These are phyloP conservation scores for Crithidia thermophila DNA, from an alignment of 208 protist species.

Conservation along the genomic window DNA sequence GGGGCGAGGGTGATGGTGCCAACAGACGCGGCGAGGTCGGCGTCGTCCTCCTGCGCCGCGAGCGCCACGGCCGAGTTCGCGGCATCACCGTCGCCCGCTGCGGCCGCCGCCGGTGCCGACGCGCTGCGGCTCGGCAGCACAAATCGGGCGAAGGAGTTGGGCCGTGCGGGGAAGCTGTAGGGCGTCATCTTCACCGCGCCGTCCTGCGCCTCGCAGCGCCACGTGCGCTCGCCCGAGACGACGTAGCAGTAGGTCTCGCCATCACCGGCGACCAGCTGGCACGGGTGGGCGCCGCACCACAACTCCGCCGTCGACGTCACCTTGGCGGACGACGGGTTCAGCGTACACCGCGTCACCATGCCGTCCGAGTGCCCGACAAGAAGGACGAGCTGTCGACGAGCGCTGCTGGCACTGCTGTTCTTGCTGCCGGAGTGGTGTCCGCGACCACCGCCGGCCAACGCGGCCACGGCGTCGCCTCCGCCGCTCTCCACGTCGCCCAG, in stretches of 20 bases:
- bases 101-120: neutral
- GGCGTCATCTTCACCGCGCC: constrained; percentile 66
- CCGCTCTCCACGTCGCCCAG: constrained; percentile 34
- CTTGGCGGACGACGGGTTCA: constrained; percentile 62
- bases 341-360: constrained; percentile 64
- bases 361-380: constrained; percentile 80
- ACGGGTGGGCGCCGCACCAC: constrained; percentile 59
- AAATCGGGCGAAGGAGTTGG: constrained; percentile 64
- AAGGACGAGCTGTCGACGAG: constrained; percentile 53
- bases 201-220: constrained; percentile 70
- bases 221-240: constrained; percentile 61
- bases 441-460: constrained; percentile 13
- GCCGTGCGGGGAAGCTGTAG: constrained; percentile 67
- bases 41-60: constrained; percentile 15
- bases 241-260: constrained; percentile 75
- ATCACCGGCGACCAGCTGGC: constrained; percentile 72
- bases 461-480: constrained; percentile 8
- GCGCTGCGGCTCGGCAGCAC: constrained; percentile 38
- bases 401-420: constrained; percentile 5
- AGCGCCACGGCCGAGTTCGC: neutral
- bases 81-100: neutral
- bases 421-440: neutral
- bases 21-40: neutral
- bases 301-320: constrained; percentile 51
- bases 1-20: constrained; percentile 24